Evolutionary conservation across 2,329 filamentous ascomycete genomes (phyloP), one percentile per base, ranked within the genome.

Genomic region (Chrysoporthe puriensis): DNA sequence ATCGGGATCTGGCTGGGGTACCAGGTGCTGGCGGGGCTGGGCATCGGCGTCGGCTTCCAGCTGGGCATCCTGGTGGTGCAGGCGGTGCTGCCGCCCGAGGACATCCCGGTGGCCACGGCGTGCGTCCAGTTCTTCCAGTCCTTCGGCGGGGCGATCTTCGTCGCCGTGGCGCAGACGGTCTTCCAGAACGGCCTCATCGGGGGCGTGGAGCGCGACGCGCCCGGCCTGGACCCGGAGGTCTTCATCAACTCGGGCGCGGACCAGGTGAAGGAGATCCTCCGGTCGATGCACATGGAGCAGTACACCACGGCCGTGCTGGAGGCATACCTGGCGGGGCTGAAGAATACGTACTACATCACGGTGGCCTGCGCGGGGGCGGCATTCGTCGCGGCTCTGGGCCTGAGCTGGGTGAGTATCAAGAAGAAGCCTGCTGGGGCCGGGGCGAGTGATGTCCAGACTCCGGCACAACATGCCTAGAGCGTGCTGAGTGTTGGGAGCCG

Each of bases 161-260:
- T 92, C 56, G 84, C 85, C 8, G 85, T 91, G n/a, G 85, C 85
- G 0, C 87, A 92, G 76, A 87, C 88, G 34, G 82, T 91, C 61
- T 91, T 92, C 78, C 84, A 86, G 71, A 90, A 91, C 72, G 85
- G 83, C 0, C 79, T 92, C 34, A 77, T 88, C 61, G 76, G 81
- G 9, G 80, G 85, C 46, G 82, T 71, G 14, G 34, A 36, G 26
- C 42, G 64, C 14, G 61, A 61, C 40, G 66, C 56, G 14, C 71
- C 70, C 3, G 64, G 60, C 5, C 40, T 72, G 56, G 62, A 71
- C 42, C 59, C 67, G 11, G 16, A 26, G 16, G 40, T 72, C 4
- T 61, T 72, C 26, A 68, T 71, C 50, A 66, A 70, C 50, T 62
- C 64, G 14, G 71, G 71, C 16, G 71, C 70, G 7, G 83, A 82